Percentiles rank a stretch among this genome's conserved stretches.
Conservation (phyloP, 2,329 filamentous ascomycete genomes). For the Triangularia setosa region DNA sequence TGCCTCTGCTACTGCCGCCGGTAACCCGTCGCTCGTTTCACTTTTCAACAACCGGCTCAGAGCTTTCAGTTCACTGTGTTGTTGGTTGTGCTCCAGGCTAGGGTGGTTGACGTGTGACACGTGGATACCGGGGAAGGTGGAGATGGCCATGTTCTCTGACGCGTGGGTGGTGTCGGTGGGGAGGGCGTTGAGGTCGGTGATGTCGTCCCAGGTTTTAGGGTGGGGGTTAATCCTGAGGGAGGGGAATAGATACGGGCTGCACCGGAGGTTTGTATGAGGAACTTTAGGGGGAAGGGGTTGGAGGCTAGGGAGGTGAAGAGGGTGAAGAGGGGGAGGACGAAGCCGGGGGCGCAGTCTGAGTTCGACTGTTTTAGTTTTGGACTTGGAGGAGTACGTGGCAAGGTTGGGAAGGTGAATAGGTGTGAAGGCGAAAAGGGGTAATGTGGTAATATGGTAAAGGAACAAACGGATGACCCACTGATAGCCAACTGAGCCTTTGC, state of each 20-base stretch:
- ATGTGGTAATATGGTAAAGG: not conserved
- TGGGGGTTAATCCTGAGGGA: not conserved
- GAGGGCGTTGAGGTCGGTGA: constrained; percentile 7
- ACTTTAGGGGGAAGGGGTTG: not conserved
- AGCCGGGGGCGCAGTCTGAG: constrained; percentile 16
- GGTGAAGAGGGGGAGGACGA: not conserved
- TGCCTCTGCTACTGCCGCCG: too few relatives aligned
- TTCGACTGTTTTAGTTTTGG: not conserved
- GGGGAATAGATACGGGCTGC: constrained; percentile 13
- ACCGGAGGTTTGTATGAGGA: constrained; percentile 16
- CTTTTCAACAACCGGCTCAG: too few relatives aligned
- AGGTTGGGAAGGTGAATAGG: not conserved
- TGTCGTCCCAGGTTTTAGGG: constrained; percentile 12
- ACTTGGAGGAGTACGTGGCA: not conserved
- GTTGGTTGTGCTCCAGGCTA: too few relatives aligned
- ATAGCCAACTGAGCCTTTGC: constrained; percentile 7
- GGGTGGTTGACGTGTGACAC: too few relatives aligned
- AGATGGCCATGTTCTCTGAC: not conserved
- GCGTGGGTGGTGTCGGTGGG: constrained; percentile 11
- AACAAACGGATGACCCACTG: too few relatives aligned
- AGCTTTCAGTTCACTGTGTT: too few relatives aligned
- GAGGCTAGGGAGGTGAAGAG: constrained; percentile 4
- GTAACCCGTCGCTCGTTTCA: too few relatives aligned
- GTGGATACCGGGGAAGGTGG: constrained; percentile 1
- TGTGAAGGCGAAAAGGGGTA: not conserved